These are phyloP conservation scores for Saussurea involucrata DNA, from an alignment of 129 eudicot species.

Conservation along the genomic window DNA sequence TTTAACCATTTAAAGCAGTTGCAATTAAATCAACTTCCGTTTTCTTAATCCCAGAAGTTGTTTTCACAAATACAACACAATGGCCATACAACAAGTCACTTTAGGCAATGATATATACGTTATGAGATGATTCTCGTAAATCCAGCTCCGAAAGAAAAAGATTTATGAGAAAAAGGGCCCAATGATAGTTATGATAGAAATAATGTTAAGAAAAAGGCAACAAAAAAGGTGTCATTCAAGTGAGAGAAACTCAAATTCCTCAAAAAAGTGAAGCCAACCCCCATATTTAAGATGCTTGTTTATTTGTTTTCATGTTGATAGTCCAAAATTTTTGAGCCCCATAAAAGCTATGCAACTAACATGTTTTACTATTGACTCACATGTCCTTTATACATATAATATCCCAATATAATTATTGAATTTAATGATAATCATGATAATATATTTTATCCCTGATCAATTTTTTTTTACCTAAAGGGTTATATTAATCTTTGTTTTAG, in stretches of 20 bases:
- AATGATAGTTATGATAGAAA: constrained; percentile 25
- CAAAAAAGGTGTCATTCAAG: constrained; percentile 36
- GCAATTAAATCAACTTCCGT: neutral
- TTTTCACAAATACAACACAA: constrained; percentile 8
- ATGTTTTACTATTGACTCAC: constrained; percentile 27
- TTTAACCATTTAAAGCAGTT: neutral
- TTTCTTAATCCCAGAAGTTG: neutral
- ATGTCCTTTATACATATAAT: neutral
- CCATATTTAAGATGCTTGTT: constrained; percentile 32
- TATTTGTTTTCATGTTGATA: constrained; percentile 13
- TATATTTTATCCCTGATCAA: neutral
- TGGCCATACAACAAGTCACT: neutral
- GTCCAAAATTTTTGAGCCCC: constrained; percentile 35
- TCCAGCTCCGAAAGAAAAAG: neutral
- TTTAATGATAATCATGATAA: neutral
- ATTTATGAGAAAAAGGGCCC: constrained; percentile 19
- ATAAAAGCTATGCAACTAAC: constrained; percentile 31
- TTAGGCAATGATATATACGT: neutral
- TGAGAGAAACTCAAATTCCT: constrained; percentile 32
- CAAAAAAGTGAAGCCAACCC: constrained; percentile 30
- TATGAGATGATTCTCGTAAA: neutral
- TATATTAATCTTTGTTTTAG: neutral
- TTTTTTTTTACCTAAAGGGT: neutral
- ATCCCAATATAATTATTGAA: neutral
- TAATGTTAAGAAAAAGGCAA: constrained; percentile 34